These are phyloP conservation scores for Perilla frutescens DNA, from an alignment of 257 asterid genomes.

Conservation along the genomic window DNA sequence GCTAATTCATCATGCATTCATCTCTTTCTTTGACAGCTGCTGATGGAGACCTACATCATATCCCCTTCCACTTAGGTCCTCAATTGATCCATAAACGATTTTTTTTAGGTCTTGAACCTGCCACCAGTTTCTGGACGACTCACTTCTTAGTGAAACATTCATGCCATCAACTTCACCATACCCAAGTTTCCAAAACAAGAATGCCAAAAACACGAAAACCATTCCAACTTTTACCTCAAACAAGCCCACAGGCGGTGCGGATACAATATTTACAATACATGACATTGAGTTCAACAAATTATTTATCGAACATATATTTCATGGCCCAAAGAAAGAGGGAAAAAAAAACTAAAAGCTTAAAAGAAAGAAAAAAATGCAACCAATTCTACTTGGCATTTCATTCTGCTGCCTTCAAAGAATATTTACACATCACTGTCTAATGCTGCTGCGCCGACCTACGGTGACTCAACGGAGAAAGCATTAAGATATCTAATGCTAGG, in stretches of 20 bases:
- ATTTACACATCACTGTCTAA: slow-evolving; percentile 58
- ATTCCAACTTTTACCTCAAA: slow-evolving; percentile 26
- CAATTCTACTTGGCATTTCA: slow-evolving; percentile 47
- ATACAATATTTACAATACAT: slow-evolving; percentile 51
- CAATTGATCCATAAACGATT: too few relatives aligned
- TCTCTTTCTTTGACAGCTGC: slow-evolving; percentile 21
- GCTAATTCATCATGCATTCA: too few relatives aligned
- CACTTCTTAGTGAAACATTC: too few relatives aligned
- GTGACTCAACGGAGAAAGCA: slow-evolving; percentile 32
- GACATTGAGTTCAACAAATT: slow-evolving; percentile 50
- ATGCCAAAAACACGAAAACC: slow-evolving; percentile 26
- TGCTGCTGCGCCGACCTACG: slow-evolving; percentile 32
- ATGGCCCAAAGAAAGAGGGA: slow-evolving; percentile 36
- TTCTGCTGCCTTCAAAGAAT: slow-evolving; percentile 61
- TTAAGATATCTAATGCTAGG: slow-evolving; percentile 44
- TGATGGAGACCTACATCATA: slow-evolving; percentile 31
- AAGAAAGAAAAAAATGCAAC: slow-evolving; percentile 38
- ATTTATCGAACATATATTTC: slow-evolving; percentile 69
- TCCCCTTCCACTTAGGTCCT: too few relatives aligned
- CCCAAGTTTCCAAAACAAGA: background rate
- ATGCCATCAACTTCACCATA: background rate
- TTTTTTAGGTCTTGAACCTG: too few relatives aligned
- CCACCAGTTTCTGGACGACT: too few relatives aligned
- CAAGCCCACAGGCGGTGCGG: slow-evolving; percentile 4
- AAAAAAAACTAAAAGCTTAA: slow-evolving; percentile 7